Evolutionary conservation across 1,139 yeast species (phyloP).

Genomic region (Neolecta irregularis): DNA sequence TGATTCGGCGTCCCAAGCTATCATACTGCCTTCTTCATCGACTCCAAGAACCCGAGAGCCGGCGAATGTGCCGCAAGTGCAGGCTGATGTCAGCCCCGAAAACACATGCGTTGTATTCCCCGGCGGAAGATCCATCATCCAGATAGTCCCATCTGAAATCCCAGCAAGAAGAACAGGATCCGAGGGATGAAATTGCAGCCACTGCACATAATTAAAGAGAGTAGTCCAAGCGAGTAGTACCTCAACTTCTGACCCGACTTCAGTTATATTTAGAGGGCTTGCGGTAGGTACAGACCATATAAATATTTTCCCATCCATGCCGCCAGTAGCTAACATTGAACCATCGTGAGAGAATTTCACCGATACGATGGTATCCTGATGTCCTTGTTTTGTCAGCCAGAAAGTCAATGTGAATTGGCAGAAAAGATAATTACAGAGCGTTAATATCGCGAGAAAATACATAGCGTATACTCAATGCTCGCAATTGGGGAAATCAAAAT

Average conservation of each 20-base stretch:
- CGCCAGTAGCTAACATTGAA: slow-evolving; percentile 66
- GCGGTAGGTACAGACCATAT: slow-evolving; percentile 64
- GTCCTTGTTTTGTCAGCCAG: slow-evolving; percentile 60
- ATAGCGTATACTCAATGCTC: no score
- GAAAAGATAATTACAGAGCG: no score
- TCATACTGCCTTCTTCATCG: slow-evolving; percentile 77
- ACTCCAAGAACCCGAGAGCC: slow-evolving; percentile 39
- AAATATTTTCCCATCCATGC: slow-evolving; percentile 78
- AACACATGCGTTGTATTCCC: slow-evolving; percentile 37
- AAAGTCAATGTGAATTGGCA: slow-evolving; percentile 70
- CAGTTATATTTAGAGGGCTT: slow-evolving; percentile 53
- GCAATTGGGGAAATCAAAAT: no score
- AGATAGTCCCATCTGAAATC: slow-evolving; percentile 80
- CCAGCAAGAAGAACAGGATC: slow-evolving; percentile 79
- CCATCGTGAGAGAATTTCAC: slow-evolving; percentile 81
- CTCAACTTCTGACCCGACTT: slow-evolving; percentile 66
- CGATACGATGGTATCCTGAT: slow-evolving; percentile 73
- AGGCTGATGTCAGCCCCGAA: slow-evolving; percentile 48
- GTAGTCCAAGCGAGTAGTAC: background rate
- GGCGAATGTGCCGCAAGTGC: slow-evolving; percentile 34
- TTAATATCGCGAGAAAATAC: no score
- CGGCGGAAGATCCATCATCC: slow-evolving; percentile 65
- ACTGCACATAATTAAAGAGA: slow-evolving; percentile 20
- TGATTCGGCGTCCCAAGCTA: slow-evolving; percentile 82
- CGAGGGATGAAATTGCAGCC: slow-evolving; percentile 68